Evolutionary conservation across 768 basidiomycete genomes (phyloP).

Genomic region (Suillus cothurnatus): DNA sequence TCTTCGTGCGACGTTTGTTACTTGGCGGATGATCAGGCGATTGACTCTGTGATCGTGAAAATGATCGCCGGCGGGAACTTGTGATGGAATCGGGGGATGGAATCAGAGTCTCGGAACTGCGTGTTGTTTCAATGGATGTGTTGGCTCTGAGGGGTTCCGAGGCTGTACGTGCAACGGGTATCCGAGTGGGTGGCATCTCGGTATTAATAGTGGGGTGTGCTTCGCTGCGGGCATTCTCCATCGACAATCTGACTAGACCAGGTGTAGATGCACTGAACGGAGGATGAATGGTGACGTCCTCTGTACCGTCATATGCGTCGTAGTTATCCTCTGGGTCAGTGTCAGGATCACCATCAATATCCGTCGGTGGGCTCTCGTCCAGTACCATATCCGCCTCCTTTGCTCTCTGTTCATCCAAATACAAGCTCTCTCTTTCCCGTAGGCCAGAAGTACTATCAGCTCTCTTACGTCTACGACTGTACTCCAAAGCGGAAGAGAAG

Average conservation of each 20-base stretch:
- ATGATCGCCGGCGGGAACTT: slow-evolving; percentile 22
- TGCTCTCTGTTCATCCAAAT: slow-evolving; percentile 62
- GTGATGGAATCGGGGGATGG: slow-evolving; percentile 37
- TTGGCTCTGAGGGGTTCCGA: slow-evolving; percentile 49
- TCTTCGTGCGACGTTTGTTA: slow-evolving; percentile 47
- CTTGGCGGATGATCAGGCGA: slow-evolving; percentile 22
- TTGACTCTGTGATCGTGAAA: slow-evolving; percentile 36
- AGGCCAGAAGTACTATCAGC: slow-evolving; percentile 67
- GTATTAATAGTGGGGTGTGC: slow-evolving; percentile 42
- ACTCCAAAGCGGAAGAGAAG: slow-evolving; percentile 25
- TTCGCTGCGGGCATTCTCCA: slow-evolving; percentile 39
- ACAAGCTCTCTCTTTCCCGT: slow-evolving; percentile 62
- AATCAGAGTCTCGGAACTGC: slow-evolving; percentile 43
- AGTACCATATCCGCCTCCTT: slow-evolving; percentile 56
- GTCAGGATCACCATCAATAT: slow-evolving; percentile 61
- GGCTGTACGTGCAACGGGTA: slow-evolving; percentile 40
- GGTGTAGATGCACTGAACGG: slow-evolving; percentile 21
- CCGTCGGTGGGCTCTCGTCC: slow-evolving; percentile 77
- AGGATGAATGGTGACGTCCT: slow-evolving; percentile 17
- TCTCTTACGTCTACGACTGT: slow-evolving; percentile 48
- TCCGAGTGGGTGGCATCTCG: slow-evolving; percentile 43
- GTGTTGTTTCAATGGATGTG: slow-evolving; percentile 42
- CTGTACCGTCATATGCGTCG: slow-evolving; percentile 29
- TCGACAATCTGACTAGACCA: slow-evolving; percentile 19
- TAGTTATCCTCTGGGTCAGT: slow-evolving; percentile 45